Conservation (phyloP, 2,329 filamentous ascomycete genomes). For the Verticillium longisporum region DNA sequence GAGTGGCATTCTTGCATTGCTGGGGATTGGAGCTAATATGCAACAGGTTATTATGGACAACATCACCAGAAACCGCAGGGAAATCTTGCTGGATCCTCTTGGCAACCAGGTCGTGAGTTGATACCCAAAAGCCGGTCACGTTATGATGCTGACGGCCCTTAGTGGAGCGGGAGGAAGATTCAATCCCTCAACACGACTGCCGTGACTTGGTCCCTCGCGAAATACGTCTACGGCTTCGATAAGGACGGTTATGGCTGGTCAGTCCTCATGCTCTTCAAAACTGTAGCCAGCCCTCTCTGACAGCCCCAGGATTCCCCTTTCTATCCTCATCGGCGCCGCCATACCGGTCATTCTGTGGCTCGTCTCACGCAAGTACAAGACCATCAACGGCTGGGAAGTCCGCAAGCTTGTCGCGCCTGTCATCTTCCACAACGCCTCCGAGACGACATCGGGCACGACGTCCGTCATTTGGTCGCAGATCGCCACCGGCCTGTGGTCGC, state of each 20-base stretch:
- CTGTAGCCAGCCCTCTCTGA: slow-evolving; percentile 15
- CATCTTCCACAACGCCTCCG: slow-evolving; percentile 9
- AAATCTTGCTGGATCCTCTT: slow-evolving; percentile 23
- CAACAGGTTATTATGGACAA: slow-evolving; percentile 29
- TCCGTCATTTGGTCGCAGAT: slow-evolving; percentile 15
- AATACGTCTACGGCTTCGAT: slow-evolving; percentile 13
- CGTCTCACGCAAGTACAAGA: slow-evolving; percentile 6
- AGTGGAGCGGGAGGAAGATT: slow-evolving; percentile 39
- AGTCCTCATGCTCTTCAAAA: slow-evolving; percentile 18
- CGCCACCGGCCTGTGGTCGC: slow-evolving; percentile 23
- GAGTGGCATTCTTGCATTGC: background rate
- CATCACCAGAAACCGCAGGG: slow-evolving; percentile 34
- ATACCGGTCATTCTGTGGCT: slow-evolving; percentile 5
- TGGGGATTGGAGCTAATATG: background rate
- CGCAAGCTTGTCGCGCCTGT: slow-evolving; percentile 7
- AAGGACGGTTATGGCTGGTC: slow-evolving; percentile 7
- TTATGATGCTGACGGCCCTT: background rate
- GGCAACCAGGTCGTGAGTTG: slow-evolving; percentile 8
- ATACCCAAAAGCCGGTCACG: too few species aligned
- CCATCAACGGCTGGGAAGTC: slow-evolving; percentile 8
- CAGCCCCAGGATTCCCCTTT: slow-evolving; percentile 28
- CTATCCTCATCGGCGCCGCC: slow-evolving; percentile 26
- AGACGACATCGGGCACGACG: slow-evolving; percentile 9
- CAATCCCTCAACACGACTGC: slow-evolving; percentile 35
- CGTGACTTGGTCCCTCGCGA: slow-evolving; percentile 18